Conservation (phyloP, 1,284 basidiomycete species). For the Sanghuangporus weigelae region DNA sequence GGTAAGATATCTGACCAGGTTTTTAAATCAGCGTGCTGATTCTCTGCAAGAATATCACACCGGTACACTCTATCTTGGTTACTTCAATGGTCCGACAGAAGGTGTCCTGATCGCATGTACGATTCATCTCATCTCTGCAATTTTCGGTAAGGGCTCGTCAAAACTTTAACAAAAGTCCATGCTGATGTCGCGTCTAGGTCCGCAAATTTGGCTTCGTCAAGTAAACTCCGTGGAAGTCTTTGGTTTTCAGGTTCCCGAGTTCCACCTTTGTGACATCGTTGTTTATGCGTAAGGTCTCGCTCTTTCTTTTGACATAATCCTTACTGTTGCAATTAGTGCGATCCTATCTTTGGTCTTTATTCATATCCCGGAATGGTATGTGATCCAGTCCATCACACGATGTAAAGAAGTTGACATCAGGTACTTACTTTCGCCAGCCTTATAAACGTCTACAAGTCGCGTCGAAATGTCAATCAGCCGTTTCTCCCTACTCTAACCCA, state of each 20-base stretch:
- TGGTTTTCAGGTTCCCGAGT: neutral
- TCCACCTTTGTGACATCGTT: slow-evolving; percentile 13
- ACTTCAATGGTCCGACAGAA: slow-evolving; percentile 24
- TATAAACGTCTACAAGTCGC: slow-evolving; percentile 19
- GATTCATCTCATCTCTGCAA: slow-evolving; percentile 22
- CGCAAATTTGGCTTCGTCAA: slow-evolving; percentile 17
- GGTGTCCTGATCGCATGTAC: slow-evolving; percentile 22
- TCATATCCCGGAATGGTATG: slow-evolving; percentile 22
- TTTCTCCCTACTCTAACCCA: slow-evolving; percentile 18
- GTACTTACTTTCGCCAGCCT: slow-evolving; percentile 12
- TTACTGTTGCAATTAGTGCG: slow-evolving; percentile 6
- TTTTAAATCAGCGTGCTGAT: neutral
- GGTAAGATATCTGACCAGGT: slow-evolving; percentile 7
- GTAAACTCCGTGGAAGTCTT: slow-evolving; percentile 9
- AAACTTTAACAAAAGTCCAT: neutral
- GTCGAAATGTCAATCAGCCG: slow-evolving; percentile 5
- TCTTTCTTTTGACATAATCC: neutral
- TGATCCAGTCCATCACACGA: neutral
- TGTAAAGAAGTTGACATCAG: neutral
- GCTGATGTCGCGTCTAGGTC: slow-evolving; percentile 6
- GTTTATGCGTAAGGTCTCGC: slow-evolving; percentile 5
- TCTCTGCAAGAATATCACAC: slow-evolving; percentile 21
- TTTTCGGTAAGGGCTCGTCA: slow-evolving; percentile 17
- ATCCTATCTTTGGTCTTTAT: slow-evolving; percentile 18
- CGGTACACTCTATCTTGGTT: slow-evolving; percentile 22